phyloP scores from a whole-genome alignment of 495 filamentous ascomycete genomes.

The Melanomma pulvis-pyrius region DNA sequence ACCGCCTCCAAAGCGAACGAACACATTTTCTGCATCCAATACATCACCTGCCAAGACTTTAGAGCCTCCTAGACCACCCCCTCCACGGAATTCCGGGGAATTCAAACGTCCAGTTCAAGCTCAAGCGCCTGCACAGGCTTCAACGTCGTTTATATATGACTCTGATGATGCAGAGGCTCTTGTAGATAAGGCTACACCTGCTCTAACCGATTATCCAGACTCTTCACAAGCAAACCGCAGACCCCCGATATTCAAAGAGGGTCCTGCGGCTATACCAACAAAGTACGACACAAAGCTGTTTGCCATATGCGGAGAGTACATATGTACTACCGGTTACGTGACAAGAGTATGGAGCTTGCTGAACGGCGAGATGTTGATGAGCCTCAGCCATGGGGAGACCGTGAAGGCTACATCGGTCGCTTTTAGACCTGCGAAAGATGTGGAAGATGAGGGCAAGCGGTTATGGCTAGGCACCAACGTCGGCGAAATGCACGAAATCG shows the following conservation, averaged over 20 bases:
- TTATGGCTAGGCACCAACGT: slow-evolving; percentile 90
- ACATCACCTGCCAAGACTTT: slow-evolving; percentile 1
- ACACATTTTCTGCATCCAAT: slow-evolving; percentile 21
- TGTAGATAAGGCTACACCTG: slow-evolving; percentile 24
- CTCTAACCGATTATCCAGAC: slow-evolving; percentile 73
- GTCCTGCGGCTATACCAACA: slow-evolving; percentile 74
- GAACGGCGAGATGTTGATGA: slow-evolving; percentile 80
- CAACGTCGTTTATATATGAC: slow-evolving; percentile 26
- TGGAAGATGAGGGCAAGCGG: slow-evolving; percentile 76
- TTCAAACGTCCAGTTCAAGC: slow-evolving; percentile 21
- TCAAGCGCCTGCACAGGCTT: background rate
- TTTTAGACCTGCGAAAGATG: slow-evolving; percentile 76
- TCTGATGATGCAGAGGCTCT: slow-evolving; percentile 39
- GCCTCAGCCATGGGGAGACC: slow-evolving; percentile 75
- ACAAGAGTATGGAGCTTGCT: slow-evolving; percentile 85
- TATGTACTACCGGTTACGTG: slow-evolving; percentile 80
- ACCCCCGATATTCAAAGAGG: slow-evolving; percentile 71
- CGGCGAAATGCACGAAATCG: slow-evolving; percentile 86
- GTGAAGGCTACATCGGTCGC: slow-evolving; percentile 76
- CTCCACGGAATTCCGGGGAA: slow-evolving; percentile 29
- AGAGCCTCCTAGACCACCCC: slow-evolving; percentile 21
- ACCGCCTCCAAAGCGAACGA: slow-evolving; percentile 35
- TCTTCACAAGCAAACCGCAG: slow-evolving; percentile 81
- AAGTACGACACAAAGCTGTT: slow-evolving; percentile 81
- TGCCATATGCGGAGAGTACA: slow-evolving; percentile 83